Percentiles rank a stretch among this genome's conserved stretches.
Conservation (phyloP, 2,329 filamentous ascomycete genomes). For the Thielaviopsis musarum region DNA sequence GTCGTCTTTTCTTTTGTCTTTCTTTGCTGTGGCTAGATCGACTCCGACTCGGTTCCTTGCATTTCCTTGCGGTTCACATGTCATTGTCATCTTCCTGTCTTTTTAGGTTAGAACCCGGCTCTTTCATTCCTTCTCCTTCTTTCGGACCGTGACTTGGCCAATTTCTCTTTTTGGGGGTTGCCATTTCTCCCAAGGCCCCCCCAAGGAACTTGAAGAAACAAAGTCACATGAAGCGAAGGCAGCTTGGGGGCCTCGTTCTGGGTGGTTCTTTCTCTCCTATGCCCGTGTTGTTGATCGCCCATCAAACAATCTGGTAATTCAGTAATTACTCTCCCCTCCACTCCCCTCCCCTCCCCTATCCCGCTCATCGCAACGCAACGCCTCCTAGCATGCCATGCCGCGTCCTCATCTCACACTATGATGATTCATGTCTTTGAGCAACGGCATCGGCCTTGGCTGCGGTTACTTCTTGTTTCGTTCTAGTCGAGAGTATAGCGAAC, state of each 20-base stretch:
- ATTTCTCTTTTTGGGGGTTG: neutral
- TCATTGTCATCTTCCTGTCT: neutral
- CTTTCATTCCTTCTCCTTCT: neutral
- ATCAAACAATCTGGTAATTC: neutral
- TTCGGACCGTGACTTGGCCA: neutral
- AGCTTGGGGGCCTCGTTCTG: neutral
- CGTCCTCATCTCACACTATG: neutral
- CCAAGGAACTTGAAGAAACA: neutral
- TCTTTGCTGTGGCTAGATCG: neutral
- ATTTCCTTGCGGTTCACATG: neutral
- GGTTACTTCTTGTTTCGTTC: neutral
- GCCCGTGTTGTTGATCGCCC: neutral
- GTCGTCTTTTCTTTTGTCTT: no score
- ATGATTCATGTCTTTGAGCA: neutral
- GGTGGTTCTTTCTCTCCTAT: neutral
- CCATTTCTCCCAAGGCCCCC: neutral
- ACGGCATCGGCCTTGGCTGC: neutral
- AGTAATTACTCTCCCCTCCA: no score
- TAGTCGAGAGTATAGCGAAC: neutral
- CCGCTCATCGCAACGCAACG: neutral
- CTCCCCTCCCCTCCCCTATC: neutral
- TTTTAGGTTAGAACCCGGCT: neutral
- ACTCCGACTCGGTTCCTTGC: neutral
- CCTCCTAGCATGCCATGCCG: neutral
- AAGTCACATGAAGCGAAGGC: neutral